A percentile compares a stretch with the other conserved stretches of the same genome.
Evolutionary conservation across 352 stramenopile species (phyloP).

Genomic region (Phytophthora multivora): DNA sequence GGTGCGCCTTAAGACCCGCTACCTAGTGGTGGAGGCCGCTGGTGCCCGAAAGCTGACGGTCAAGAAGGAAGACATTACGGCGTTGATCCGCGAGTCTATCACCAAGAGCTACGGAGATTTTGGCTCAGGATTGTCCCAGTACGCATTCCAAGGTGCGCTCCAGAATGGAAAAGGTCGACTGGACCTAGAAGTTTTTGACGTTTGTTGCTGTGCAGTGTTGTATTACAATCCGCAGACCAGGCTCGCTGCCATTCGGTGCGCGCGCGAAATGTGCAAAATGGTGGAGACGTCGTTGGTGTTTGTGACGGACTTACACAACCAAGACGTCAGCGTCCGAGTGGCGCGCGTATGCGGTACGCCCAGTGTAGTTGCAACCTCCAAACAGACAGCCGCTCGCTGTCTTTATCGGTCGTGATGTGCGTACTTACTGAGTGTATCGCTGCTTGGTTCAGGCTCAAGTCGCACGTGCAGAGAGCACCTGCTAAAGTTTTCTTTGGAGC

Average conservation of each 20-base stretch:
- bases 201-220: constrained; percentile 44
- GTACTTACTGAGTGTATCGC: neutral
- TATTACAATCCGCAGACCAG: constrained; percentile 65
- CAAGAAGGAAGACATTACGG: constrained; percentile 66
- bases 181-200: neutral
- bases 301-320: constrained; percentile 59
- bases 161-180: neutral
- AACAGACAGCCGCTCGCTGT: neutral
- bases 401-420: constrained; percentile 1
- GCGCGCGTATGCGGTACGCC: constrained; percentile 68
- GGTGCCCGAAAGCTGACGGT: constrained; percentile 47
- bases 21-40: constrained; percentile 68
- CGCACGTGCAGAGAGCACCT: constrained; percentile 56
- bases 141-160: constrained; percentile 75
- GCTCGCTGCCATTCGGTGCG: constrained; percentile 64
- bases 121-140: constrained; percentile 65
- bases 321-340: constrained; percentile 70
- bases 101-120: constrained; percentile 73
- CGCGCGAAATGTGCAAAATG: constrained; percentile 71
- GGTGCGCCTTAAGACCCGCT: constrained; percentile 82
- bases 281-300: constrained; percentile 80
- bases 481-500: constrained; percentile 57
- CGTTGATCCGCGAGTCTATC: constrained; percentile 67
- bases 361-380: neutral
- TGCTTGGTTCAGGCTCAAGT: constrained; percentile 44